Evolutionary conservation across 169 alveolate species (phyloP), one percentile per base, ranked within the genome.

Genomic region (Amoebophrya sp.): DNA sequence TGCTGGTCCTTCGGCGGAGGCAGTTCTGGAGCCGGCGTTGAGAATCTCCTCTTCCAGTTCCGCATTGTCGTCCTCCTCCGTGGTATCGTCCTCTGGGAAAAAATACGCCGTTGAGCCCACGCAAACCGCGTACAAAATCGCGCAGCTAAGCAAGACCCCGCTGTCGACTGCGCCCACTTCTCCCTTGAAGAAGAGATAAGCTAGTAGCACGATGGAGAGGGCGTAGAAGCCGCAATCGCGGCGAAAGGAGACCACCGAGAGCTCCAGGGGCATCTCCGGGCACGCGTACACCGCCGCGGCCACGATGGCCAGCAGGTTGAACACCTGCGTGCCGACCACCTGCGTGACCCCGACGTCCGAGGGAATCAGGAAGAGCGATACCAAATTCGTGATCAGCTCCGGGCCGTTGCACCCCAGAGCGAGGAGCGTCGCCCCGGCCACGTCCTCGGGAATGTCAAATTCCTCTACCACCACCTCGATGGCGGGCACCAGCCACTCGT

Each of bases 251-350:
- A 66, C 35, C 83, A 3, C 35, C 32, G 29, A 25, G 38, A 66
- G 83, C 32, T 66, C 83, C 83, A 66, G 83, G 10, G 35, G 83
- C 83, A 66, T 2, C 35, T 66, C 83, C 83, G 83, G 83, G 83
- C 83, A 66, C 35, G 83, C 83, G 18, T 66, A 66, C 10, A 66
- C 32, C 7, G 83, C 83, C 10, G 83, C 83, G 32, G 83, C 83
- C 7, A 66, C 83, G 83, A 66, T 66, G 35, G 18, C 18, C 83
- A 66, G 83, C 29, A 66, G 83, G 18, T 66, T 66, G 83, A 66
- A 66, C 83, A 66, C 83, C 32, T 66, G 83, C 10, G 83, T 66
- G 29, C 83, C 83, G 32, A 66, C 83, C 83, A 66, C 83, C 35
- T 66, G 83, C 10, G 83, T 66, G 35, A 66, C 83, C 35, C 83